Evolutionary conservation across 305 asterid species (phyloP), one percentile per base, ranked within the genome.

Genomic region (Lippia alba): DNA sequence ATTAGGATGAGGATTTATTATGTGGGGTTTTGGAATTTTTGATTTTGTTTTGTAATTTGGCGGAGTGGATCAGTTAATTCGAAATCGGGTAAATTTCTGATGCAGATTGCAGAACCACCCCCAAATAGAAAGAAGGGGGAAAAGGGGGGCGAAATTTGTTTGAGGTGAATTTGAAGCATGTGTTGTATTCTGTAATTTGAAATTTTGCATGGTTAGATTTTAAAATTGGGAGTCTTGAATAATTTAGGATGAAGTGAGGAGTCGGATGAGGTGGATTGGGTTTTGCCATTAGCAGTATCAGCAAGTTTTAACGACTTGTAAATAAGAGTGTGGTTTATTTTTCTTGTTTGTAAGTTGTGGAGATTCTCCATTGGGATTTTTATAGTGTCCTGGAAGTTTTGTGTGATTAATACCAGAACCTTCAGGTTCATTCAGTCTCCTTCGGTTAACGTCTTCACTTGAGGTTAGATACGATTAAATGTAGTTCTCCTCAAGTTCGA

Each of bases 11-110:
- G 78, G 56, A 39, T 70, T 61, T 74, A 24, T 33, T 30, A 0
- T 50, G 63, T 69, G 59, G 62, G 59, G 10, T 44, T 64, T 70
- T 34, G 9, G 33, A 45, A 49, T 44, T 73, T 24, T 69, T 40
- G 55, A 46, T 44, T 50, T 56, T 48, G 54, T 66, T 9, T 2
- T 44, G 10, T 17, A 16, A 15, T 64, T 72, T 68, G 65, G 20
- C 71, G 53, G 36, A 17, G 19, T 66, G 2, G 41, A 45, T 56
- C n/a, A 30, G 30, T 17, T 46, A 59, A 12, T 40, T 19, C 3
- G 4, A 14, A 46, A n/a, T 15, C 10, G 48, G 72, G 24, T 24
- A 20, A 20, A 39, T 5, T 39, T 39, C 1, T 39, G 45, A 1
- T 24, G 30, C 30, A 3, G 30, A 24, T 24, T 24, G 30, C 30